A percentile compares a stretch with the other conserved stretches of the same genome.
phyloP scores from a whole-genome alignment of 805 yeast genomes.

The Candida multigemmis region DNA sequence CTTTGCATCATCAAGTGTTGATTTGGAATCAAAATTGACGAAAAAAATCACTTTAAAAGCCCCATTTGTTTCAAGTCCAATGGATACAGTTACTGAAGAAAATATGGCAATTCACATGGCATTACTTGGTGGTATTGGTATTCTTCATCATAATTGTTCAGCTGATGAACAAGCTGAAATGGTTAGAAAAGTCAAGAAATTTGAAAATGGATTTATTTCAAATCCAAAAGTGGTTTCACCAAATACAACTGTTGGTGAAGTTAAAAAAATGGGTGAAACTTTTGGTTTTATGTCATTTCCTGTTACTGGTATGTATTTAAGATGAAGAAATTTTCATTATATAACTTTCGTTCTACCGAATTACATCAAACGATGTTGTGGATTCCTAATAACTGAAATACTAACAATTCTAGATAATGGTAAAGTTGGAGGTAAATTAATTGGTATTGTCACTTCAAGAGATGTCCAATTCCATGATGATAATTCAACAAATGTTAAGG shows the following conservation, averaged over 20 bases:
- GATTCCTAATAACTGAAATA: slow-evolving; percentile 30
- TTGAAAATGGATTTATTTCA: slow-evolving; percentile 94
- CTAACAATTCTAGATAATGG: slow-evolving; percentile 62
- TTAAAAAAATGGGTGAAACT: slow-evolving; percentile 55
- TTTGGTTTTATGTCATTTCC: slow-evolving; percentile 98
- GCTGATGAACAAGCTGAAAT: slow-evolving; percentile 97
- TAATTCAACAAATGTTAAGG: slow-evolving; percentile 49
- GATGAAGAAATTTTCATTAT: slow-evolving; percentile 27
- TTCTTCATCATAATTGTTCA: slow-evolving; percentile 94
- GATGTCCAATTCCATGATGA: slow-evolving; percentile 93
- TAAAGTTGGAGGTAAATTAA: slow-evolving; percentile 74
- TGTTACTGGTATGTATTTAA: slow-evolving; percentile 96
- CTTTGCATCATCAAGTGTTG: slow-evolving; percentile 74
- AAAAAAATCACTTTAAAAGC: slow-evolving; percentile 85
- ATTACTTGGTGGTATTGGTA: slow-evolving; percentile 96
- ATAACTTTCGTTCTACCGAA: slow-evolving; percentile 99
- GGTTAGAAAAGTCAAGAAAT: slow-evolving; percentile 95
- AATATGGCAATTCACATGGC: slow-evolving; percentile 99
- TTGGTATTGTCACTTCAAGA: slow-evolving; percentile 95
- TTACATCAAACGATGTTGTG: slow-evolving; percentile 94
- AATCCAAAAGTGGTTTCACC: slow-evolving; percentile 83
- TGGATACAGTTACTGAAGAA: slow-evolving; percentile 98
- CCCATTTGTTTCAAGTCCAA: slow-evolving; percentile 96
- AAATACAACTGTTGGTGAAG: slow-evolving; percentile 67
- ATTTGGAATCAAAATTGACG: slow-evolving; percentile 80